These are phyloP conservation scores for Rhizopogon vulgaris DNA, from an alignment of 768 basidiomycete species.

Conservation along the genomic window DNA sequence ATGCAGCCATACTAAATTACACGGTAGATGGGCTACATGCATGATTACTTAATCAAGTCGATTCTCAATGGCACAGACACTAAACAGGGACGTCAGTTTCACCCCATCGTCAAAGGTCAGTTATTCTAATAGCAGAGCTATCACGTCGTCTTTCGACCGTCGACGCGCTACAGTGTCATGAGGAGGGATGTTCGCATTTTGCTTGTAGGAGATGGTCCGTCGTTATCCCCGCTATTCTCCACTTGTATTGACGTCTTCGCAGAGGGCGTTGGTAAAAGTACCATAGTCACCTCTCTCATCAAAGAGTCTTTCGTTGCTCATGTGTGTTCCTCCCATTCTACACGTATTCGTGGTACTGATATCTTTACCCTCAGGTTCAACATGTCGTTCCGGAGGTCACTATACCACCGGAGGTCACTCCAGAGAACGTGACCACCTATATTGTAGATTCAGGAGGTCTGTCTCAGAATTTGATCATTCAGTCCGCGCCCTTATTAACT, in stretches of 20 bases:
- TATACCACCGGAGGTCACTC: slow-evolving; percentile 94
- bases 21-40: too few relatives aligned
- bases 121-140: neutral
- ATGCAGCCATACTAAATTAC: too few relatives aligned
- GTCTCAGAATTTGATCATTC: slow-evolving; percentile 19
- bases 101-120: neutral
- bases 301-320: slow-evolving; percentile 91
- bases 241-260: slow-evolving; percentile 5
- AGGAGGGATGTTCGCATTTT: slow-evolving; percentile 91
- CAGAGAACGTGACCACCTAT: slow-evolving; percentile 96
- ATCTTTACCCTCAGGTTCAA: slow-evolving; percentile 59
- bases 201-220: slow-evolving; percentile 87
- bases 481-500: slow-evolving; percentile 3
- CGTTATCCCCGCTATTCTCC: slow-evolving; percentile 10
- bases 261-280: slow-evolving; percentile 99
- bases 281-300: slow-evolving; percentile 94
- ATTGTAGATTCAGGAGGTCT: slow-evolving; percentile 96
- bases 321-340: slow-evolving; percentile 36
- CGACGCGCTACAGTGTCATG: slow-evolving; percentile 39
- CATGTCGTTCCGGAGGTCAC: slow-evolving; percentile 95
- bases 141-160: neutral
- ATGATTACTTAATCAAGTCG: too few relatives aligned
- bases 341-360: slow-evolving; percentile 2
- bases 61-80: neutral
- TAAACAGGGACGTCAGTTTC: neutral